These are phyloP conservation scores for Colletotrichum euphorbiae DNA, from an alignment of 2,329 filamentous ascomycete species.

Conservation along the genomic window DNA sequence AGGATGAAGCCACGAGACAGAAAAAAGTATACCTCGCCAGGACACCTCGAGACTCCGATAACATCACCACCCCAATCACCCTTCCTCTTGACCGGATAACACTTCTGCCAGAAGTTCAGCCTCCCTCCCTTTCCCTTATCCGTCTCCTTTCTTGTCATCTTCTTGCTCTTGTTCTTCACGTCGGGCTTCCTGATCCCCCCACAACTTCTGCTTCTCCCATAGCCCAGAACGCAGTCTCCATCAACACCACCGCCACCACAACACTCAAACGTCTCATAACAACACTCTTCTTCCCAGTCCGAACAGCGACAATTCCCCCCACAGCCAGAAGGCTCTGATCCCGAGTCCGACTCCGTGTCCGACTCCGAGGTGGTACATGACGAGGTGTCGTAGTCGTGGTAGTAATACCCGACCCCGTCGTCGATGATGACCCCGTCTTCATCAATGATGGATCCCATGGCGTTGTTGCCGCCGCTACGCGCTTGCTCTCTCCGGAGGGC, in stretches of 20 bases:
- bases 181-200: not conserved
- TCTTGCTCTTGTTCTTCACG: not conserved
- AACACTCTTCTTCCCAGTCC: slow-evolving; percentile 5
- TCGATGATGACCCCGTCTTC: not conserved
- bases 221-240: not conserved
- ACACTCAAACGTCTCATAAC: slow-evolving; percentile 21
- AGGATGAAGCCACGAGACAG: not conserved
- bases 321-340: not conserved
- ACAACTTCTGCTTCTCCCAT: not conserved
- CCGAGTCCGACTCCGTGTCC: not conserved
- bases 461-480: not conserved
- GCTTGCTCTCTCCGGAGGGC: slow-evolving; percentile 12
- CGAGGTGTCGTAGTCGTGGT: not conserved
- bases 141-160: not conserved
- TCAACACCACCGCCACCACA: not conserved
- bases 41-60: slow-evolving; percentile 29
- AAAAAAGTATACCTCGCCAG: slow-evolving; percentile 24
- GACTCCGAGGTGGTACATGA: not conserved
- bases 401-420: not conserved
- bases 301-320: not conserved
- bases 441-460: not conserved
- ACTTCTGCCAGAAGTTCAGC: not conserved
- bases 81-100: slow-evolving; percentile 1
- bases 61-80: slow-evolving; percentile 31
- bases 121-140: not conserved